These are phyloP conservation scores for Lentinula sp. DNA, from an alignment of 768 basidiomycete genomes.

Conservation along the genomic window DNA sequence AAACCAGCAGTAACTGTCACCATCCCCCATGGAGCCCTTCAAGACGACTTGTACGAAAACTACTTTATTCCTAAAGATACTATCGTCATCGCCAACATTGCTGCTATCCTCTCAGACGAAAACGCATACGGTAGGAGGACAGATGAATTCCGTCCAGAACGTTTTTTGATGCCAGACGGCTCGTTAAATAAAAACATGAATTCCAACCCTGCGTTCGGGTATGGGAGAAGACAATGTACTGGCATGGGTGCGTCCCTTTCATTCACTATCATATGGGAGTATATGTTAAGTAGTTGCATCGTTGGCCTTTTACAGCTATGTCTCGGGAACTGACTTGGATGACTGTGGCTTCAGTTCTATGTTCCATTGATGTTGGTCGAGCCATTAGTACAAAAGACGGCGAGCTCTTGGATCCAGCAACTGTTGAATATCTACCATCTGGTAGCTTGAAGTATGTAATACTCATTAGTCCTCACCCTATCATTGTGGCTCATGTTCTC, in stretches of 20 bases:
- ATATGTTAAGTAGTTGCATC: no score
- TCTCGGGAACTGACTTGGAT: background rate
- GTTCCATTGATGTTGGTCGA: background rate
- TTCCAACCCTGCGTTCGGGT: conserved; percentile 9
- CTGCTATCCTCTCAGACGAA: conserved; percentile 6
- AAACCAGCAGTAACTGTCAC: background rate
- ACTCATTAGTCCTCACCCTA: no score
- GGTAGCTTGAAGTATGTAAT: no score
- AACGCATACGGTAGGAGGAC: conserved; percentile 21
- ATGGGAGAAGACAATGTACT: conserved; percentile 10
- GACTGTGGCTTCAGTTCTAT: no score
- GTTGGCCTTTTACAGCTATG: background rate
- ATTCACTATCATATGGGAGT: no score
- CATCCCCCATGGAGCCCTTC: conserved; percentile 2
- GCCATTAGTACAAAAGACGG: background rate
- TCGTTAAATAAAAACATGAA: background rate
- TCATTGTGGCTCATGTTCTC: no score
- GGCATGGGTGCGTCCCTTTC: background rate
- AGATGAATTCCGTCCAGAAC: conserved; percentile 22
- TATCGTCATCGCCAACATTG: conserved; percentile 8
- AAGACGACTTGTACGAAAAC: conserved; percentile 7
- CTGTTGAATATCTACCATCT: no score
- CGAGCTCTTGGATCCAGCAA: background rate
- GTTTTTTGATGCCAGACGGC: conserved; percentile 11
- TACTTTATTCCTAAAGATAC: conserved; percentile 9